Evolutionary conservation across 2,329 filamentous ascomycete species (phyloP).

Genomic region (Thielaviopsis populi): DNA sequence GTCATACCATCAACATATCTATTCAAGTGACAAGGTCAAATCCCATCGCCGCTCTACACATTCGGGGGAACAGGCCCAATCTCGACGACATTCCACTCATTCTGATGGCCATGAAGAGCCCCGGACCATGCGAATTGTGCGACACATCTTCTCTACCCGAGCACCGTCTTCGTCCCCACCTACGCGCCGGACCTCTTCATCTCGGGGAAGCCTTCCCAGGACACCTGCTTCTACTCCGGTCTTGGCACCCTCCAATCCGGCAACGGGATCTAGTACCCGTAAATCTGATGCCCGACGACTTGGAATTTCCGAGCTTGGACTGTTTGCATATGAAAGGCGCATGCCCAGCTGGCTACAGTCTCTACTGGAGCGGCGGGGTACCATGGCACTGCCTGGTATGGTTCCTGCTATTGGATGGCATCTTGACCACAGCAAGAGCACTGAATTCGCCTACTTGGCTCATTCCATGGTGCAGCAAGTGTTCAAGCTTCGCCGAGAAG

Average conservation of each 20-base stretch:
- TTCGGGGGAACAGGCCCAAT: not conserved
- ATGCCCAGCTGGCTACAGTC: conserved; percentile 58
- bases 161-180: not conserved
- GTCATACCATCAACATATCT: not conserved
- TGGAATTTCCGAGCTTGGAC: conserved; percentile 47
- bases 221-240: not conserved
- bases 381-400: not conserved
- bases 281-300: not conserved
- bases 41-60: not conserved
- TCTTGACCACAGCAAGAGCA: conserved; percentile 25
- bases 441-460: conserved; percentile 64
- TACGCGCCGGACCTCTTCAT: not conserved
- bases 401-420: not conserved
- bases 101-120: conserved; percentile 3
- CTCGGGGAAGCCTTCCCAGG: not conserved
- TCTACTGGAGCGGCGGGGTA: conserved; percentile 43
- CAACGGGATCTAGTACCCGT: not conserved
- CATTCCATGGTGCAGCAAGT: conserved; percentile 62
- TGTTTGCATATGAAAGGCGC: conserved; percentile 54
- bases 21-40: not conserved
- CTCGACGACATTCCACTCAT: not conserved
- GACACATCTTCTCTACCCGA: not conserved
- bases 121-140: conserved; percentile 2
- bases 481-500: conserved; percentile 64
- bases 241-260: not conserved